Evolutionary conservation across 768 basidiomycete species (phyloP).

Genomic region (Hirschioporus abietinus): DNA sequence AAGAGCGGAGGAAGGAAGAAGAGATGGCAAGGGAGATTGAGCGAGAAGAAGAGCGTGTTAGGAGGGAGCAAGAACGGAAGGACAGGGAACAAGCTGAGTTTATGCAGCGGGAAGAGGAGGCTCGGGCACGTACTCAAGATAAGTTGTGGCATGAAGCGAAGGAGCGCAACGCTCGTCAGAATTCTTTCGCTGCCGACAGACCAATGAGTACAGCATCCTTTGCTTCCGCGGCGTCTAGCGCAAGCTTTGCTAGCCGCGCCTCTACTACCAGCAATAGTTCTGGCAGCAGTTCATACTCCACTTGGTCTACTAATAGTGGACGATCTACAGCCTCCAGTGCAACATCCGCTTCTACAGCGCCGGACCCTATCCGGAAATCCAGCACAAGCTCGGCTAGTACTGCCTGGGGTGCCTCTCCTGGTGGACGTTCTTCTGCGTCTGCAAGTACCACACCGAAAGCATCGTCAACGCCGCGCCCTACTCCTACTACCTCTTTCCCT

Average conservation of each 20-base stretch:
- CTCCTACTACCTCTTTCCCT: conserved; percentile 25
- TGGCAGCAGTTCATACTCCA: conserved; percentile 24
- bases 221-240: conserved; percentile 10
- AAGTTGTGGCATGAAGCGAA: conserved; percentile 4
- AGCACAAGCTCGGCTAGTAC: conserved; percentile 22
- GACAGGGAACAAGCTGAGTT: conserved; percentile 23
- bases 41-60: conserved; percentile 9
- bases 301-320: conserved; percentile 13
- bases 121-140: conserved; percentile 15
- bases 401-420: conserved; percentile 21
- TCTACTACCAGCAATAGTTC: conserved; percentile 26
- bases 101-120: conserved; percentile 16
- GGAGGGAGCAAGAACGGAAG: conserved; percentile 15
- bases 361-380: conserved; percentile 14
- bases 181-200: conserved; percentile 21
- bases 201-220: conserved; percentile 17
- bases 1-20: conserved; percentile 24
- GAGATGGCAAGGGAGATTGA: conserved; percentile 20
- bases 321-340: background rate
- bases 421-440: conserved; percentile 24
- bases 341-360: background rate
- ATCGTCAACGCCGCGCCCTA: conserved; percentile 17
- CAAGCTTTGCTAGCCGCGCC: conserved; percentile 19
- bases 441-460: conserved; percentile 19
- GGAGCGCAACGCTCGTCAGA: conserved; percentile 23